Evolutionary conservation across 257 asterid species (phyloP), one percentile per base, ranked within the genome.

Genomic region (Buddleja alternifolia): DNA sequence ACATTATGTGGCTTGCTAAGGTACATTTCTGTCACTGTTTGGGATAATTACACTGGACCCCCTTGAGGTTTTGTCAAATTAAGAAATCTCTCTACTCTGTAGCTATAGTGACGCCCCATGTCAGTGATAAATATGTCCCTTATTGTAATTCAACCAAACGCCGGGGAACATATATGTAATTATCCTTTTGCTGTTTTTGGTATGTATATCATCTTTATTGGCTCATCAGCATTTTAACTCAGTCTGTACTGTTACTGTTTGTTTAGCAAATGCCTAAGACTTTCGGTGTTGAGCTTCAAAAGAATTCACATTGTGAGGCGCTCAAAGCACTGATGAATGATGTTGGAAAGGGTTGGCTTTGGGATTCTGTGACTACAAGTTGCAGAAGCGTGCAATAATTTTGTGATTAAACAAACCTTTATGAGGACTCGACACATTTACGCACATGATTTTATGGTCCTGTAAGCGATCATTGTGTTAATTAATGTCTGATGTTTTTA

Each of bases 1-100:
- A 93, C 80, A 80, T 85, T 24, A 55, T 79, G 79, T 94, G 99
- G 99, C 89, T 91, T 29, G 81, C 87, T 34, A 91, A 74, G 96
- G 98, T 89, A 79, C 6, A n/a, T 58, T 67, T 63, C 59, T 58
- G 1, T 19, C 14, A 8, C 6, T 21, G 9, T 57, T 47, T 53
- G 9, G 8, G 37, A 21, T 50, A 4, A 25, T 5, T 45, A 7
- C 24, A 24, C 1, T 14, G 1, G 14, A 17, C 8, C 5, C n/a
- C n/a, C 9, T 14, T 10, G 14, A 20, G n/a, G 10, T 19, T 17
- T 53, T 6, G 12, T 15, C 37, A 7, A 24, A 20, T 5, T 23
- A 24, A 0, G 7, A 24, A 52, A 16, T 16, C 14, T 24, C 14
- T 52, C 32, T 52, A 29, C 6, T 25, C 19, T 55, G 21, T n/a